Conservation (phyloP, 179 eudicot species). For the Corrigiola litoralis region DNA sequence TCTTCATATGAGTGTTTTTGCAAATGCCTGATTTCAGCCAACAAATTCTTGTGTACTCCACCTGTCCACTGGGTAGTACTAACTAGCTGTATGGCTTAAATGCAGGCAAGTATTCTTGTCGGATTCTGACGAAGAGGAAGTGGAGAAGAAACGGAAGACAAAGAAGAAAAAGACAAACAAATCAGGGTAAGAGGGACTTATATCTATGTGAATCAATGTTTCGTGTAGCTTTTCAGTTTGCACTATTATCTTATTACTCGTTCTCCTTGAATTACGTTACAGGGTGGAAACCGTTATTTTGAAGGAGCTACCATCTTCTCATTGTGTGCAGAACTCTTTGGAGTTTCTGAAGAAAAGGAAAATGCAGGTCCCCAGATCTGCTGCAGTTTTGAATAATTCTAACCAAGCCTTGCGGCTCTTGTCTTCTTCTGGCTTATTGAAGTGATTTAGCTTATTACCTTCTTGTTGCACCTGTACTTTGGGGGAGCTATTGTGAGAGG, state of each 20-base stretch:
- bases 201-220: background rate
- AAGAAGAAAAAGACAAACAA: slow-evolving; percentile 54
- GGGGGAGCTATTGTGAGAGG: background rate
- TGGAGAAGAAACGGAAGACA: slow-evolving; percentile 30
- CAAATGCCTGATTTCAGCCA: background rate
- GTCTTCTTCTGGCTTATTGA: slow-evolving; percentile 60
- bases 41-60: background rate
- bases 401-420: slow-evolving; percentile 77
- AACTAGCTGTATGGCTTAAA: background rate
- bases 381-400: slow-evolving; percentile 75
- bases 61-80: background rate
- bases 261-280: slow-evolving; percentile 19
- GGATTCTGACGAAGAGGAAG: slow-evolving; percentile 74
- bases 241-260: background rate
- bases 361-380: slow-evolving; percentile 60
- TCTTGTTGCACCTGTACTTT: background rate
- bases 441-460: slow-evolving; percentile 13
- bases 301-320: slow-evolving; percentile 64
- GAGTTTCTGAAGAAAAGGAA: slow-evolving; percentile 74
- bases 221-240: background rate
- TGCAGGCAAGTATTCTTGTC: slow-evolving; percentile 83
- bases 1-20: background rate
- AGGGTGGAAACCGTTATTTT: slow-evolving; percentile 62
- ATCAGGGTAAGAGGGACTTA: slow-evolving; percentile 42
- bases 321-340: slow-evolving; percentile 61